phyloP scores from a whole-genome alignment of 306 rosid species.

The Castanea crenata region DNA sequence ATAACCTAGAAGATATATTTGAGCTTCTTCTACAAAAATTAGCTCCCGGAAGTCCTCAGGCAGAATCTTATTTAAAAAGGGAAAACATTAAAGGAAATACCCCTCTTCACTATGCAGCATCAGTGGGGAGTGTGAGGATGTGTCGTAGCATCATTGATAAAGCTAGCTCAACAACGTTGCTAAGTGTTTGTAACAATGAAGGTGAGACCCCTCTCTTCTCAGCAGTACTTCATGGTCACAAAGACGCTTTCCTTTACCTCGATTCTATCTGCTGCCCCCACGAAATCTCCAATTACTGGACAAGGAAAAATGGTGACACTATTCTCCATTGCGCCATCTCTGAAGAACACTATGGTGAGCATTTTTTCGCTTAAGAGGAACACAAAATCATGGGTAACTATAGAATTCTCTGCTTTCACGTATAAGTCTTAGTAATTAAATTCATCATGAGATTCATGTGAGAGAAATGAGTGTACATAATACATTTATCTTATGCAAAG shows the following conservation, averaged over 20 bases:
- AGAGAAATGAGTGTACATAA: too few species aligned
- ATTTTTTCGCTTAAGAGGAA: too few species aligned
- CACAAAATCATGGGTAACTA: too few species aligned
- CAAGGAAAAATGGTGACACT: slow-evolving; percentile 33
- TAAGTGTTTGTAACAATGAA: slow-evolving; percentile 1
- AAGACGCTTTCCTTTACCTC: slow-evolving; percentile 28
- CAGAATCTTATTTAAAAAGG: fast-evolving
- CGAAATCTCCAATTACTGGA: background rate
- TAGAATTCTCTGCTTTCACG: too few species aligned
- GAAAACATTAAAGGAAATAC: slow-evolving; percentile 32
- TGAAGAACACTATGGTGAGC: slow-evolving; percentile 26
- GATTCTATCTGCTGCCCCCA: background rate
- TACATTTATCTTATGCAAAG: too few species aligned
- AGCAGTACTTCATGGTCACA: slow-evolving; percentile 35
- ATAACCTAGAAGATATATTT: slow-evolving; percentile 12
- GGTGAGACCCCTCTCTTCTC: slow-evolving; percentile 45
- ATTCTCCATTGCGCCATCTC: slow-evolving; percentile 35
- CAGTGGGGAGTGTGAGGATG: slow-evolving; percentile 27
- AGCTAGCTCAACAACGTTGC: background rate
- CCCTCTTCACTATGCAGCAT: slow-evolving; percentile 55
- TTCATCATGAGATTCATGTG: too few species aligned
- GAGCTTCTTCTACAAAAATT: background rate
- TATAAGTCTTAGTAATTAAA: too few species aligned
- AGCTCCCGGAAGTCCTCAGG: background rate
- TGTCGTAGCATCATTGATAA: slow-evolving; percentile 16